Base-by-base conservation (phyloP, 352 stramenopile species). In the Pelagophyceae sp. region DNA sequence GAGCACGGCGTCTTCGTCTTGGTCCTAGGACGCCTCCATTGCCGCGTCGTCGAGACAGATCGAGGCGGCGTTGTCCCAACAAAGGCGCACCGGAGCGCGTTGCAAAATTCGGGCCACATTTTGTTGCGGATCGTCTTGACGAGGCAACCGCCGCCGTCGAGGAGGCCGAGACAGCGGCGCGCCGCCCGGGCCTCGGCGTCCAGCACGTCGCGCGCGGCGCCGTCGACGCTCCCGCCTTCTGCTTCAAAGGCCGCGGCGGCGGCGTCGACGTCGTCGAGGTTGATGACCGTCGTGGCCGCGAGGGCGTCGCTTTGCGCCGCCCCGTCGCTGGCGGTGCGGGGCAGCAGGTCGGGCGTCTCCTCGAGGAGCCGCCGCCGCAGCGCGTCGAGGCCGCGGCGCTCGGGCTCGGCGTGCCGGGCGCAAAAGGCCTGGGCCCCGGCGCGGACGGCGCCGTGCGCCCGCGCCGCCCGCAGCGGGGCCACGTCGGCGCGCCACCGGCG, bases 51-150 rank as follows among this genome's bases (percentile, higher is more conserved):
- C n/a, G n/a, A n/a, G n/a, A n/a, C n/a, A n/a, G n/a, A n/a, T n/a
- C n/a, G n/a, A n/a, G n/a, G n/a, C n/a, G n/a, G n/a, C n/a, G n/a
- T n/a, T n/a, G n/a, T n/a, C n/a, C n/a, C n/a, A n/a, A n/a, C n/a
- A n/a, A n/a, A n/a, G 23, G 11, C 67, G 27, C 33, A 23, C 11
- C 58, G 17, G 17, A 74, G 67, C 17, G 1, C 15, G 2, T 23
- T 58, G 35, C 20, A 29, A 31, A 74, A 58, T 19, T 27, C 2
- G 67, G 0, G 33, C 67, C 67, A 74, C 23, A 35, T 35, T 2
- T 74, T 37, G 67, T 74, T 74, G 17, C 33, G 31, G 38, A 74
- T 31, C 67, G 67, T 74, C 67, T 74, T 74, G 33, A 74, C 67
- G 2, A 74, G 29, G 2, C 5, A 33, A 37, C 67, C 67, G 67